Percentiles rank a stretch among this genome's conserved stretches.
These are phyloP conservation scores for Candida methanosorbosa DNA, from an alignment of 805 yeast genomes.

Conservation along the genomic window DNA sequence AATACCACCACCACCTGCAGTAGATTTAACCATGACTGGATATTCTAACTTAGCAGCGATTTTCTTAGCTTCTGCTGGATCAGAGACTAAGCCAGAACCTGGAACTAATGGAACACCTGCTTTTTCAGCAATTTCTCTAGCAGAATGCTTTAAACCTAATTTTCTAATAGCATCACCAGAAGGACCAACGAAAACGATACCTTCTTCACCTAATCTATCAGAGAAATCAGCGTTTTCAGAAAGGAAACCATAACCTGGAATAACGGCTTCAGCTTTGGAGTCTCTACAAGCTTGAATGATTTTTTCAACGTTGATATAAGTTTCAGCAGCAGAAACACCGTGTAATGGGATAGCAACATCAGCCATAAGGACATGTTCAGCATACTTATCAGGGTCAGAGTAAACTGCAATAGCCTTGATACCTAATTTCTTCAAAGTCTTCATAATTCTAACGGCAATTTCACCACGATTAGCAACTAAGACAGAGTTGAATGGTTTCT, in stretches of 20 bases:
- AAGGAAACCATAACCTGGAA: constrained; percentile 95
- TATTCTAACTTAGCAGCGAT: constrained; percentile 71
- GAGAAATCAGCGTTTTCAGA: constrained; percentile 96
- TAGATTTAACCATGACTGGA: constrained; percentile 93
- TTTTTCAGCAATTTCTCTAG: constrained; percentile 81
- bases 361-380: constrained; percentile 78
- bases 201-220: constrained; percentile 74
- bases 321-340: constrained; percentile 84
- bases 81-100: constrained; percentile 79
- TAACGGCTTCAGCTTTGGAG: constrained; percentile 86
- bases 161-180: constrained; percentile 87
- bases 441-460: constrained; percentile 90
- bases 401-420: constrained; percentile 81
- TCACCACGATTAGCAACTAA: constrained; percentile 96
- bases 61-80: constrained; percentile 64
- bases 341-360: constrained; percentile 74
- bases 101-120: constrained; percentile 98
- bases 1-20: constrained; percentile 99
- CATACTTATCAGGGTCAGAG: constrained; percentile 83
- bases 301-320: constrained; percentile 80
- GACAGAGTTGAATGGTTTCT: constrained; percentile 72
- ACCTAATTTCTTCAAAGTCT: constrained; percentile 71
- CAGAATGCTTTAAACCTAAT: constrained; percentile 92
- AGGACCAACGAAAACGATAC: constrained; percentile 94
- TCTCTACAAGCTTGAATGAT: constrained; percentile 78